These are phyloP conservation scores for Calonectria henricotiae DNA, from an alignment of 2,329 filamentous ascomycete species.

Conservation along the genomic window DNA sequence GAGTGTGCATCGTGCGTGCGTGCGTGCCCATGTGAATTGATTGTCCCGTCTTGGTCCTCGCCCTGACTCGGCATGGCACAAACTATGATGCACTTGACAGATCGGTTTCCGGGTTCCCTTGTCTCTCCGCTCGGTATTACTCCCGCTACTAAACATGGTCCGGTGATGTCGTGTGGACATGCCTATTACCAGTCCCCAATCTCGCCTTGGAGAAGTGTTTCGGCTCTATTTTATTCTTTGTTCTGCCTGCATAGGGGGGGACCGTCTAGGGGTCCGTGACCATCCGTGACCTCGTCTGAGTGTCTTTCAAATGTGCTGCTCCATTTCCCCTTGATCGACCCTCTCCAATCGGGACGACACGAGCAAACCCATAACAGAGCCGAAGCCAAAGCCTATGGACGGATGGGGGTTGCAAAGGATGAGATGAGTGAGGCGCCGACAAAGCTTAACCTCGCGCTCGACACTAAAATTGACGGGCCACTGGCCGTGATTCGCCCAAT, in stretches of 20 bases:
- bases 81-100: constrained; percentile 12
- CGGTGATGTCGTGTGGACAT: constrained; percentile 11
- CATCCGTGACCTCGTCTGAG: constrained; percentile 42
- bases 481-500: constrained; percentile 20
- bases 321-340: constrained; percentile 49
- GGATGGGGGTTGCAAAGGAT: constrained; percentile 14
- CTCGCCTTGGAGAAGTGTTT: constrained; percentile 22
- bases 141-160: constrained; percentile 4
- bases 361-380: constrained; percentile 38
- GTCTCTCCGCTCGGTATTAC: constrained; percentile 26
- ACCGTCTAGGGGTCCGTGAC: constrained; percentile 31
- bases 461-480: constrained; percentile 14
- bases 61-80: constrained; percentile 11
- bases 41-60: not conserved
- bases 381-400: constrained; percentile 26
- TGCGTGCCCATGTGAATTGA: not conserved
- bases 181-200: constrained; percentile 28
- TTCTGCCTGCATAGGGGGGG: constrained; percentile 19
- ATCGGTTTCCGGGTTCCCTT: constrained; percentile 22
- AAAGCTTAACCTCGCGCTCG: constrained; percentile 30
- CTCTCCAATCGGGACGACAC: constrained; percentile 49
- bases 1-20: not conserved
- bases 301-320: constrained; percentile 36
- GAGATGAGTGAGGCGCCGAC: constrained; percentile 29
- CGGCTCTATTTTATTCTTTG: constrained; percentile 30